Conservation (phyloP, 768 basidiomycete species). For the Podaxis sp. region DNA sequence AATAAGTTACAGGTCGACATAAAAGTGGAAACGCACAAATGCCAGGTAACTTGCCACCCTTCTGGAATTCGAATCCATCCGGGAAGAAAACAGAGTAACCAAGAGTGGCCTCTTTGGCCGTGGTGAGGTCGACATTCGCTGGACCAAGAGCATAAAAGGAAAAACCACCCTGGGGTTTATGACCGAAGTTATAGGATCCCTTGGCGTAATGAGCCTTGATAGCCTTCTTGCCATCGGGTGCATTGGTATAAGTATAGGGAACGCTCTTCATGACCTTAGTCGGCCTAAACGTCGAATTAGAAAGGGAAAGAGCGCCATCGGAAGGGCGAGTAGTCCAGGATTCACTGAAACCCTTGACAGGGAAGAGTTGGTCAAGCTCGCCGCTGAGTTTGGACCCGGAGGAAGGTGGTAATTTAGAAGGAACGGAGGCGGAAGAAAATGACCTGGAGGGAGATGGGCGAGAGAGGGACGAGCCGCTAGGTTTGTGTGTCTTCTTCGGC, state of each 20-base stretch:
- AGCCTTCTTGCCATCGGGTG: constrained; percentile 49
- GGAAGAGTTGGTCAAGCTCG: constrained; percentile 38
- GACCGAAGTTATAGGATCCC: constrained; percentile 54
- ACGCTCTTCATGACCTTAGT: constrained; percentile 34
- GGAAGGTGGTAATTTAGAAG: background rate
- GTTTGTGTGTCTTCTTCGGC: too few species aligned
- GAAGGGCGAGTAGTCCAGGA: constrained; percentile 47
- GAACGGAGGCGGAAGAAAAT: constrained; percentile 1
- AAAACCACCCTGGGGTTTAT: constrained; percentile 53
- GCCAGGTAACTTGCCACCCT: constrained; percentile 74
- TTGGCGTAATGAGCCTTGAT: constrained; percentile 54
- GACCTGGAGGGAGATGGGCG: background rate
- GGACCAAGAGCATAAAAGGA: constrained; percentile 73
- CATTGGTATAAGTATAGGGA: constrained; percentile 38
- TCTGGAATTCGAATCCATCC: constrained; percentile 59
- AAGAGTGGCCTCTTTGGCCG: constrained; percentile 66
- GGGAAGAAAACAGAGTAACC: constrained; percentile 62
- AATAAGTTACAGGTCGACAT: background rate
- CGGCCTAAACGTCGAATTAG: constrained; percentile 45
- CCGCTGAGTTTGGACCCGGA: background rate
- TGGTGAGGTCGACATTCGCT: constrained; percentile 45
- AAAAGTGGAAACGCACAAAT: constrained; percentile 46
- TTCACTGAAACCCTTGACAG: constrained; percentile 28
- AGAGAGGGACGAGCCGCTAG: too few species aligned
- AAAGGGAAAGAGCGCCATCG: constrained; percentile 33